Base-by-base conservation (phyloP, 495 filamentous ascomycete species). In the Amorphotheca resinae region DNA sequence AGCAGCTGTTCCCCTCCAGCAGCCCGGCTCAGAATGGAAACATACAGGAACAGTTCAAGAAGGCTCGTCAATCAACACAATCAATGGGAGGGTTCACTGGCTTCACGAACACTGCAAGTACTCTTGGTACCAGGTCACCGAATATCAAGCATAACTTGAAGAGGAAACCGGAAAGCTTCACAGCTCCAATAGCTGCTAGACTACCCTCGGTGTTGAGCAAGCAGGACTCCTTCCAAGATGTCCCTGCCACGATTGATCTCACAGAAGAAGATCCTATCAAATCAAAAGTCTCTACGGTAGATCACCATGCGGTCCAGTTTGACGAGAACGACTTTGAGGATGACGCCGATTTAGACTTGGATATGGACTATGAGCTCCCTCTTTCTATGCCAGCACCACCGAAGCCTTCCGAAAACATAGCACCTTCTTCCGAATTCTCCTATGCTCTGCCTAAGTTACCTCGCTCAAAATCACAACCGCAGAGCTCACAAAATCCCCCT, bases 271-370 rank as follows among this genome's bases (percentile, higher is more conserved):
- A 44, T 8, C 22, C 25, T 7, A 20, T 46, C 20, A 15, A 38
- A n/a, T 45, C 44, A 31, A 59, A 48, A 14, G 32, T 45, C 17
- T 18, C 45, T 18, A 22, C 36, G 7, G 38, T 54, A 25, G 58
- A 21, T 5, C 25, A 42, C 7, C 23, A 49, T 20, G 15, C 42
- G 30, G 65, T 78, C 11, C 67, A 67, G 43, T 70, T 76, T 49
- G 66, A 67, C 40, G 75, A 79, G 38, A 68, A 76, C 40, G 82
- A 85, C 46, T 82, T 85, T 53, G 78, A 79, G 49, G 75, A 80
- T 45, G 79, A 85, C 45, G 61, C 69, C 2, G 73, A 80, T 22
- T 59, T 83, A 7, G 74, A 84, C 34, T 54, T 82, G 12, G 76
- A 83, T 44, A 72, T 73, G 42, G 56, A 65, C 12, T 67, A 69